phyloP scores from a whole-genome alignment of 2,329 filamentous ascomycete genomes.

The Hypomyces perniciosus region DNA sequence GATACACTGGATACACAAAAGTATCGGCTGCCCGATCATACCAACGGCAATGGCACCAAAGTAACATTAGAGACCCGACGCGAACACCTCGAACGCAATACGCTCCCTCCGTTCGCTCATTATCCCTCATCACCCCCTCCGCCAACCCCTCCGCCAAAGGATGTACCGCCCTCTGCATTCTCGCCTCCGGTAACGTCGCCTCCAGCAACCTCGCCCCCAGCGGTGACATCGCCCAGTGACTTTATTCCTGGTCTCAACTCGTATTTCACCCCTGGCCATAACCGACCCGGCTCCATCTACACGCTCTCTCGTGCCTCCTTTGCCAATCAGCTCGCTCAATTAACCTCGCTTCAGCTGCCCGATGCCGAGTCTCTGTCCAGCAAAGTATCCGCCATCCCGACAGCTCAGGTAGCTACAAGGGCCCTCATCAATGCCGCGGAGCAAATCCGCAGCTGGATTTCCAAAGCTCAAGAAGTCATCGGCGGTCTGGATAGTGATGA shows the following conservation, averaged over 20 bases:
- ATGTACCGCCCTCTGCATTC: conserved; percentile 29
- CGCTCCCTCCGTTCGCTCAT: conserved; percentile 28
- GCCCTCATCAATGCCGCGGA: conserved; percentile 82
- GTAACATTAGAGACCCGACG: conserved; percentile 51
- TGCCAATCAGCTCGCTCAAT: conserved; percentile 83
- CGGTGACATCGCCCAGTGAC: conserved; percentile 31
- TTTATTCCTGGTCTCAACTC: conserved; percentile 47
- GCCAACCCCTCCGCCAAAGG: conserved; percentile 34
- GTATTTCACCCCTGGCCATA: conserved; percentile 63
- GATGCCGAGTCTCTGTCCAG: conserved; percentile 77
- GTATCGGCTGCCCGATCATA: conserved; percentile 66
- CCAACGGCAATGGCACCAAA: conserved; percentile 62
- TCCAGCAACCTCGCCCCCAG: conserved; percentile 16
- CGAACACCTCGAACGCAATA: conserved; percentile 50
- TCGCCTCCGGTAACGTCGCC: conserved; percentile 13
- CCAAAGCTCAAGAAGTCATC: conserved; percentile 84
- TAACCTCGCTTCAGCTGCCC: conserved; percentile 85
- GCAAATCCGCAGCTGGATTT: conserved; percentile 91
- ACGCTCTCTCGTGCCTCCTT: conserved; percentile 90
- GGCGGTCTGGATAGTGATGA: conserved; percentile 87
- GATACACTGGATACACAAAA: conserved; percentile 71
- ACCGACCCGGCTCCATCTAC: conserved; percentile 80
- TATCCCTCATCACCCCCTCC: conserved; percentile 20
- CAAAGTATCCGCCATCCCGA: conserved; percentile 78
- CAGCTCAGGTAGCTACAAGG: conserved; percentile 73